Percentiles rank a stretch among this genome's conserved stretches.
These are phyloP conservation scores for Mixia osmundae DNA, from an alignment of 1,284 basidiomycete species.

Conservation along the genomic window DNA sequence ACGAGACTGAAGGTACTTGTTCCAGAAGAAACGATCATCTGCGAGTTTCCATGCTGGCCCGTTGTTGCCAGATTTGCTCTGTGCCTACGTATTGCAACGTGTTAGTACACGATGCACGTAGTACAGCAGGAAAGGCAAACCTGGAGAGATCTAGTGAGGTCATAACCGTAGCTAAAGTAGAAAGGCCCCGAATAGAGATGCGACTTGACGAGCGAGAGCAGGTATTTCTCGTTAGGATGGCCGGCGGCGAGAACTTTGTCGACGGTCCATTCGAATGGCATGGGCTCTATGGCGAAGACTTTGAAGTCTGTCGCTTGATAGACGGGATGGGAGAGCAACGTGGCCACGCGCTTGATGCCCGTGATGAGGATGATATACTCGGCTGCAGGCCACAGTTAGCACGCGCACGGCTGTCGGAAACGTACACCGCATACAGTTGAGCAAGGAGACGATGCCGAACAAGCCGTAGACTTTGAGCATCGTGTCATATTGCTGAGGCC, in stretches of 20 bases:
- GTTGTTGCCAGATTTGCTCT: neutral
- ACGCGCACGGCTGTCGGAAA: neutral
- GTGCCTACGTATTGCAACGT: too few species aligned
- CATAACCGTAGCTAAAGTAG: conserved; percentile 60
- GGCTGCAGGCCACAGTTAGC: conserved; percentile 28
- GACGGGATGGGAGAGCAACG: conserved; percentile 59
- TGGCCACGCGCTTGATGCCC: conserved; percentile 50
- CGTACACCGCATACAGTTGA: conserved; percentile 41
- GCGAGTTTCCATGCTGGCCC: conserved; percentile 30
- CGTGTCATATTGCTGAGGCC: conserved; percentile 25
- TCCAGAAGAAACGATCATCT: conserved; percentile 98
- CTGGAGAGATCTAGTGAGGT: conserved; percentile 72
- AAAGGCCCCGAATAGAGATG: conserved; percentile 55
- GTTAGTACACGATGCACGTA: too few species aligned
- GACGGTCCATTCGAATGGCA: neutral
- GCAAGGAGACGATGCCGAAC: conserved; percentile 57
- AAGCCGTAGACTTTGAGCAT: conserved; percentile 46
- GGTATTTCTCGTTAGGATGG: conserved; percentile 66
- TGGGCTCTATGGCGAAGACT: conserved; percentile 49
- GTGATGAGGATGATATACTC: conserved; percentile 85
- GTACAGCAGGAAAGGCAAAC: conserved; percentile 41
- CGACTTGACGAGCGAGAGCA: conserved; percentile 61
- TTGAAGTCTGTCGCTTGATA: conserved; percentile 81
- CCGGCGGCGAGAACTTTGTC: conserved; percentile 13
- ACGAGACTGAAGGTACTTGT: conserved; percentile 52